A percentile compares a stretch with the other conserved stretches of the same genome.
phyloP scores from a whole-genome alignment of 1,284 basidiomycete species.

The Naganishia sp. region DNA sequence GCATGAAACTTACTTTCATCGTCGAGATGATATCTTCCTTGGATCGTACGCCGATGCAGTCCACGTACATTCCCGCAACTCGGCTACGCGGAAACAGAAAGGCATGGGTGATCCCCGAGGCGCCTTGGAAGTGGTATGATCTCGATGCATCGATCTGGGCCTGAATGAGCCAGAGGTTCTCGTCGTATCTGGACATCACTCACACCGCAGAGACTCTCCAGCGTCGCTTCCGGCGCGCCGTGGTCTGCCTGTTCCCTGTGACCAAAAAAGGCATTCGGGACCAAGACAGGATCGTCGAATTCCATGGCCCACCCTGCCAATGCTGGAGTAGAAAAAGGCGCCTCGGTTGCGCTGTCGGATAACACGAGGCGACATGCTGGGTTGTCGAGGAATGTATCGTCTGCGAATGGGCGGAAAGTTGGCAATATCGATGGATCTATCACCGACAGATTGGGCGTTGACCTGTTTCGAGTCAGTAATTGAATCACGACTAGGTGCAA shows the following conservation, averaged over 20 bases:
- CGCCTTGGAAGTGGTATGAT: slow-evolving; percentile 6
- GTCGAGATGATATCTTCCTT: slow-evolving; percentile 14
- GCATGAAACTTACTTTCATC: background rate
- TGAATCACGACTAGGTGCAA: no score
- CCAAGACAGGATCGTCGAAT: slow-evolving; percentile 11
- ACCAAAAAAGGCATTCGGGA: slow-evolving; percentile 7
- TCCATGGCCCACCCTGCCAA: slow-evolving; percentile 13
- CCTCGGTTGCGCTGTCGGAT: slow-evolving; percentile 1
- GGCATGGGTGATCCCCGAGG: slow-evolving; percentile 5
- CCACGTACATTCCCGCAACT: slow-evolving; percentile 14
- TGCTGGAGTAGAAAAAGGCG: background rate
- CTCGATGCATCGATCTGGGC: slow-evolving; percentile 5
- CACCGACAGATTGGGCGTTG: background rate
- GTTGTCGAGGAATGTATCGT: slow-evolving; percentile 12
- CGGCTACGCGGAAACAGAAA: slow-evolving; percentile 14
- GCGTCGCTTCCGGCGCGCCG: background rate
- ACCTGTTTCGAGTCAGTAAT: background rate
- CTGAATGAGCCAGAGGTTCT: background rate
- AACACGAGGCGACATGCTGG: slow-evolving; percentile 14
- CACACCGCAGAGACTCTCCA: slow-evolving; percentile 14
- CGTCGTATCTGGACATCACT: background rate
- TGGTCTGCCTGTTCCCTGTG: background rate
- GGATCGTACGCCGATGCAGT: slow-evolving; percentile 13
- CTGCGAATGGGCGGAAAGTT: slow-evolving; percentile 9
- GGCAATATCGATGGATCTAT: slow-evolving; percentile 3